A percentile compares a stretch with the other conserved stretches of the same genome.
Evolutionary conservation across 2,329 filamentous ascomycete species (phyloP).

Genomic region (Fusarium bactridioides): DNA sequence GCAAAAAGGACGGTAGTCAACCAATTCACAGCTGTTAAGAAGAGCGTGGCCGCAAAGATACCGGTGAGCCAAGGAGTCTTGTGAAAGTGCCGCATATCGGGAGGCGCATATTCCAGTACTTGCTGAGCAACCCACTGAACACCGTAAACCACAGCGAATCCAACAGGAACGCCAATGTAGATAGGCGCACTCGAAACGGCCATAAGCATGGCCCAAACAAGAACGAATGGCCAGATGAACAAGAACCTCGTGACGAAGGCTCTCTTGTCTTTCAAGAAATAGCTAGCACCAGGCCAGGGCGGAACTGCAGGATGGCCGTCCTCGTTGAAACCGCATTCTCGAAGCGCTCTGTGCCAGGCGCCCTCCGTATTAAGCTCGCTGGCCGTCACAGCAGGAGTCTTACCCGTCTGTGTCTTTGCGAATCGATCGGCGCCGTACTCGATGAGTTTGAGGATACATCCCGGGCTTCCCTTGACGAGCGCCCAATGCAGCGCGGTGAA

Average conservation of each 20-base stretch:
- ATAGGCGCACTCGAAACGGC: slow-evolving; percentile 78
- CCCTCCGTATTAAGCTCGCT: slow-evolving; percentile 86
- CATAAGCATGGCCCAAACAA: slow-evolving; percentile 75
- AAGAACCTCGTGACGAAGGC: slow-evolving; percentile 84
- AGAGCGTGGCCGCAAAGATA: slow-evolving; percentile 88
- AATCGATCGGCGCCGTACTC: slow-evolving; percentile 97
- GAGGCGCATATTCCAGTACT: slow-evolving; percentile 81
- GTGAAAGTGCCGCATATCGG: slow-evolving; percentile 89
- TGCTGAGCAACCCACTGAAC: slow-evolving; percentile 82
- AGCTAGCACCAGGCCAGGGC: slow-evolving; percentile 76
- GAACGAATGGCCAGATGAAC: slow-evolving; percentile 85
- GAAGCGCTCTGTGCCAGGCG: slow-evolving; percentile 83
- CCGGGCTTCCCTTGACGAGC: slow-evolving; percentile 88
- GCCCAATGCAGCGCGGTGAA: slow-evolving; percentile 98
- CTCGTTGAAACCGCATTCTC: slow-evolving; percentile 83
- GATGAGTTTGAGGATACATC: slow-evolving; percentile 90
- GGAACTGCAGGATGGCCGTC: slow-evolving; percentile 75
- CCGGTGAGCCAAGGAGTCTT: slow-evolving; percentile 95
- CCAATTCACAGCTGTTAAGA: slow-evolving; percentile 82
- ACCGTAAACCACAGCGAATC: slow-evolving; percentile 69
- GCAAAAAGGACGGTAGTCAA: slow-evolving; percentile 65
- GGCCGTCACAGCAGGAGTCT: slow-evolving; percentile 86
- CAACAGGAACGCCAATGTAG: slow-evolving; percentile 77
- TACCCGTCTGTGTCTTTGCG: slow-evolving; percentile 86
- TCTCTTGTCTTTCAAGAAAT: slow-evolving; percentile 78